Base-by-base conservation (phyloP, 1,284 basidiomycete species). In the Schizophyllum commune region DNA sequence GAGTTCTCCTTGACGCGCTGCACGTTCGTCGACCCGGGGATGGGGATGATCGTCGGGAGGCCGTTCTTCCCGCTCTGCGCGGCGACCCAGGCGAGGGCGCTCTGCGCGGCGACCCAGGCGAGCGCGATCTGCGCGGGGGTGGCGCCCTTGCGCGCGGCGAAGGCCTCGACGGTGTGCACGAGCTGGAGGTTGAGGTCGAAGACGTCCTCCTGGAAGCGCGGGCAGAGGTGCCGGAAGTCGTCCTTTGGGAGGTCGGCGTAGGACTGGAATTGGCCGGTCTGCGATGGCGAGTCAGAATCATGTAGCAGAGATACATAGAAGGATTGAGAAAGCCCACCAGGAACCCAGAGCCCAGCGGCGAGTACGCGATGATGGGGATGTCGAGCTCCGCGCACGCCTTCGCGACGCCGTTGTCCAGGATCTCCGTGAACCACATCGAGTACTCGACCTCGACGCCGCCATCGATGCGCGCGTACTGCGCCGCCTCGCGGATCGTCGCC, bases 21-120 rank as follows among this genome's bases (percentile, higher is more conserved):
- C 13, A 73, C 77, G 57, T 60, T 78, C 77, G 79, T 80, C 1
- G 80, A 82, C 4, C 83, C 83, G 0, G 83, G 82, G 55, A 85
- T 77, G 0, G 83, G 83, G 58, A 85, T 75, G 53, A 81, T 74
- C 58, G 81, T 79, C 20, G 71, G 69, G 5, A 55, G 9, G 27
- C 53, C 53, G 13, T 11, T 4, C 53, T 55, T 55, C 15, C 53
- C 27, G 17, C 78, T 80, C 55, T 79, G 75, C 1, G 74, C 69
- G 27, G 74, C 68, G 8, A 88, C 76, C 84, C 85, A 90, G 0
- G 86, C 85, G 47, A 90, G 74, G 47, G 79, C 76, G 13, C 78
- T 80, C 55, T 79, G 75, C 1, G 74, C 69, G 27, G 74, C 68
- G 8, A 88, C 76, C 84, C 85, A 90, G 0, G 86, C 85, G 47